phyloP scores from a whole-genome alignment of 2,329 filamentous ascomycete species.

The Macrophomina phaseolina region DNA sequence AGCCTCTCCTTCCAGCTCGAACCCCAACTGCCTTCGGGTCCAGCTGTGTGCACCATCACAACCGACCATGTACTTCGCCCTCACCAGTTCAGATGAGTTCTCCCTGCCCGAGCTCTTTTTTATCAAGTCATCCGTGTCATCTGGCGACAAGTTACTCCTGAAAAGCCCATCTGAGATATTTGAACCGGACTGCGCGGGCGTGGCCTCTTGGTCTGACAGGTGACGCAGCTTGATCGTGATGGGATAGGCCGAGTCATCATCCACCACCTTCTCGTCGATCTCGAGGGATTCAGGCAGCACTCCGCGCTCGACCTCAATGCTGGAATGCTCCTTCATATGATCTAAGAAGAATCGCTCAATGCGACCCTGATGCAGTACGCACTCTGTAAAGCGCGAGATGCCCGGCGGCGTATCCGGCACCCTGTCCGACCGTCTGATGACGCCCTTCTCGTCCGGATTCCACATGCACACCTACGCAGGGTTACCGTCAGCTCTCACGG shows the following conservation, averaged over 20 bases:
- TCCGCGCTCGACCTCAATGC: constrained; percentile 62
- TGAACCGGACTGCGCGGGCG: constrained; percentile 48
- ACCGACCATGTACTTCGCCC: constrained; percentile 69
- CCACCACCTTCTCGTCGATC: constrained; percentile 58
- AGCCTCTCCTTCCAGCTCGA: constrained; percentile 62
- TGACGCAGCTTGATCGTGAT: constrained; percentile 65
- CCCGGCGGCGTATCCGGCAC: constrained; percentile 68
- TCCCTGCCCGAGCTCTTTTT: constrained; percentile 45
- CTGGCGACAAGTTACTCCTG: constrained; percentile 62
- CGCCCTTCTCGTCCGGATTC: constrained; percentile 67
- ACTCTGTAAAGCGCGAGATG: constrained; percentile 67
- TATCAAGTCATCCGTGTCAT: constrained; percentile 63
- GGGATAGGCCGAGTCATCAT: constrained; percentile 62
- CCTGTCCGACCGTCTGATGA: constrained; percentile 63
- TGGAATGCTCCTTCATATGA: constrained; percentile 61
- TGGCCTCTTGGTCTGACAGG: constrained; percentile 63
- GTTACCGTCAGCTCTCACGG: background rate
- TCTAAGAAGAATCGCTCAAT: constrained; percentile 72
- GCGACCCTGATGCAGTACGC: constrained; percentile 73
- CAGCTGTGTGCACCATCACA: constrained; percentile 73
- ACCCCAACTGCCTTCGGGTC: constrained; percentile 64
- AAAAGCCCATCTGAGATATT: constrained; percentile 60
- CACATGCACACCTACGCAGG: constrained; percentile 45
- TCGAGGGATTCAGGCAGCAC: constrained; percentile 63
- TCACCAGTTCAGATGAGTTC: constrained; percentile 51